Evolutionary conservation across 768 basidiomycete genomes (phyloP).

Genomic region (Trametes meyenii): DNA sequence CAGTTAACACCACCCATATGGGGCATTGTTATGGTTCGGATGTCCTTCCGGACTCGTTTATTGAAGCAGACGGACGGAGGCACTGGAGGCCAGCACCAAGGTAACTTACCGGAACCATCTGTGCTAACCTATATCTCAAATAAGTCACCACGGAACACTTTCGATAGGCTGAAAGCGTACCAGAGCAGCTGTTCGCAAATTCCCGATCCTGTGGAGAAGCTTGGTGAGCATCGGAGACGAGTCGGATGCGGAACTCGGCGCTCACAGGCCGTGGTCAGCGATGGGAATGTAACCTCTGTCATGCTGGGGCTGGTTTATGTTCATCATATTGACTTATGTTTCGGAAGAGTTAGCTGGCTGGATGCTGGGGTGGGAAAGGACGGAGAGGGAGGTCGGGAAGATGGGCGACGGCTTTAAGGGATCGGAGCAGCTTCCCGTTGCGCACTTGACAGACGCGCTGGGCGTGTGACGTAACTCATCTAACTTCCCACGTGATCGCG

Average conservation of each 20-base stretch:
- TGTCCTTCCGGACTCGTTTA: too few relatives aligned
- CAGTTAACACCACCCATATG: not conserved
- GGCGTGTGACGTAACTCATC: constrained; percentile 13
- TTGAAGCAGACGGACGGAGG: too few relatives aligned
- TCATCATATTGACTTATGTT: constrained; percentile 41
- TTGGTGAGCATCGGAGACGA: not conserved
- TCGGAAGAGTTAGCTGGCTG: too few relatives aligned
- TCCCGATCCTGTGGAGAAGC: constrained; percentile 64
- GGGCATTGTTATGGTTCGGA: not conserved
- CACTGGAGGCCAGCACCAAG: not conserved
- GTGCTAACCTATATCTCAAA: constrained; percentile 55
- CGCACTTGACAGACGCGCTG: constrained; percentile 4
- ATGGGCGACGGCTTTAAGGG: constrained; percentile 2
- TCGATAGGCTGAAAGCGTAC: constrained; percentile 34
- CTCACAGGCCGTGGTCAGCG: constrained; percentile 80
- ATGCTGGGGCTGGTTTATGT: constrained; percentile 51
- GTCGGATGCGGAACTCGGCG: constrained; percentile 4
- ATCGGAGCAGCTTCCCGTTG: not conserved
- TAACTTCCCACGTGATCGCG: constrained; percentile 8
- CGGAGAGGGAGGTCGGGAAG: not conserved
- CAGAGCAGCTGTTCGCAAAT: constrained; percentile 80
- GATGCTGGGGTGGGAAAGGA: not conserved
- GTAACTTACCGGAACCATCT: constrained; percentile 75
- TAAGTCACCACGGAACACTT: not conserved
- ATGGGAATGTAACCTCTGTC: constrained; percentile 74